Base-by-base conservation (phyloP, 345 rosid genomes). In the Clausena lansium region DNA sequence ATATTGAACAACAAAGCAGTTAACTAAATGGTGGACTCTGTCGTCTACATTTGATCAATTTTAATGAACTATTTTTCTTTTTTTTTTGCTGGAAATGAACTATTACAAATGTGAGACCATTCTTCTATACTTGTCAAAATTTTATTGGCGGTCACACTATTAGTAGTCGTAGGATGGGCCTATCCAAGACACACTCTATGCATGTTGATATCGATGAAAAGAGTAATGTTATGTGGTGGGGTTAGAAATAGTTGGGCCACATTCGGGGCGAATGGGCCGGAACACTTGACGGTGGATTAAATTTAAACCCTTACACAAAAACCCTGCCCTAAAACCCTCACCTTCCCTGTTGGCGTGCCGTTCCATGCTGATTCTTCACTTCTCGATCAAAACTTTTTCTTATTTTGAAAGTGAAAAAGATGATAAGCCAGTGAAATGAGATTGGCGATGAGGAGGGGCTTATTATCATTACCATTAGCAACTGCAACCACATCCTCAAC, bases 301-400 rank as follows among this genome's bases (percentile, higher is more conserved):
- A 2, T 61, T 61, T 11, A 28, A 28, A 30, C 66, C 32, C 65
- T 58, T 36, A 63, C 11, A 2, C 47, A 11, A 41, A 75, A 75
- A 75, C 77, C 77, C 77, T 64, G 61, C 70, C 62, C 33, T 64
- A 47, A 75, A 75, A 41, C 77, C 77, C 50, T 11, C 32, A 7
- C 62, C 4, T 2, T 30, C 32, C n/a, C n/a, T 4, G 0, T 41
- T 11, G 47, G 61, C 61, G 7, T 9, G 4, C 14, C 27, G 13
- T 11, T 30, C 32, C 66, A 13, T 62, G 35, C 19, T 13, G 14
- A 17, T 6, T 28, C 20, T 30, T 6, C 7, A 17, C 41, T 13
- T 30, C 24, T 3, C 9, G 3, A 45, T 45, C 17, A 45, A 45
- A 45, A 15, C 50, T 45, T 45, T 45, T 45, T 45, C 50, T 45